Evolutionary conservation across 306 rosid species (phyloP), one percentile per base, ranked within the genome.

Genomic region (Arachis hypogaea): DNA sequence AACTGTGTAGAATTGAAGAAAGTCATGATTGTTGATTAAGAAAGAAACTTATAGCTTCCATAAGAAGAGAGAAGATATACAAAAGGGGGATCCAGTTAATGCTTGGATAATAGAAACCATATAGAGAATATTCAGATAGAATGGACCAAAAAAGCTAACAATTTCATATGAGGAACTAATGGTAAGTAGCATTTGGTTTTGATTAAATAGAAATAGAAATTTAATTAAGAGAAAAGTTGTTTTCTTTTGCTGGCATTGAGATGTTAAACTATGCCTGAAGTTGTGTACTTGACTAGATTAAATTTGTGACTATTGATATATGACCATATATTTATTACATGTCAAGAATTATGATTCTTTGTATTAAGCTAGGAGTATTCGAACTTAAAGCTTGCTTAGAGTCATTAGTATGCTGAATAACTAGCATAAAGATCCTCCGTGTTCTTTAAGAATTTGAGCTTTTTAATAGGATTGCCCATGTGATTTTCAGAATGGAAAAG

Each of bases 71-170:
- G 51, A 49, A 49, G 16, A 49, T 10, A 11, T 49, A 1, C 14
- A 49, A 49, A 6, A 0, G 18, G 0, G 9, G 33, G n/a, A 33
- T 68, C 47, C n/a, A 50, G 12, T 50, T 68, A 67, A 51, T 7
- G 36, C 10, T 50, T 68, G 22, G 14, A 51, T 5, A 68, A 51
- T 2, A 33, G 33, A 43, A 52, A 12, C 14, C 4, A 3, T 6
- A 10, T 36, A 5, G 62, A 38, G 51, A 69, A 58, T 45, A 51
- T 68, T 30, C 33, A 22, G 49, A 36, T 12, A 65, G 4, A 51
- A 5, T 74, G 36, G 65, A 67, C 65, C 36, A n/a, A 68, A 36
- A 18, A 57, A 55, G 6, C 9, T 36, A 71, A 71, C 43, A 68
- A 40, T 50, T 49, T 38, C 40, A 74, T 73, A 11, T 11, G 63